Percentiles rank a stretch among this genome's conserved stretches.
phyloP scores from a whole-genome alignment of 306 rosid genomes.

The Acacia acuminata region DNA sequence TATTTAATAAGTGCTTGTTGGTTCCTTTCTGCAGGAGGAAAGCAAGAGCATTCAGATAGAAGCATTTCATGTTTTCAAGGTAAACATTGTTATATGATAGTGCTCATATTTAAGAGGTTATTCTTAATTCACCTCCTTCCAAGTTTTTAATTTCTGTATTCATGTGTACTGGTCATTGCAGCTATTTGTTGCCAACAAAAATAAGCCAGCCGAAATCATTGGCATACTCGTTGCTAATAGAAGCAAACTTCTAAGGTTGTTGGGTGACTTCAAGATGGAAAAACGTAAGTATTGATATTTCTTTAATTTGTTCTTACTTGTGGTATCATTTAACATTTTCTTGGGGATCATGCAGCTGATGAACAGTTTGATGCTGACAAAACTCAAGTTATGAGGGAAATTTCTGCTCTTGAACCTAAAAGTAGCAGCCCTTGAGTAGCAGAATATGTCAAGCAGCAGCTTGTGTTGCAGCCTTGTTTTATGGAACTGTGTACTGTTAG shows the following conservation, averaged over 20 bases:
- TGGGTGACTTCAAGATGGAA: slow-evolving; percentile 88
- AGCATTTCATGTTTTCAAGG: slow-evolving; percentile 99
- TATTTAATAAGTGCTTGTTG: slow-evolving; percentile 16
- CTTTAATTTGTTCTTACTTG: slow-evolving; percentile 1
- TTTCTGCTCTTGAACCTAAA: slow-evolving; percentile 71
- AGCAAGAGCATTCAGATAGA: slow-evolving; percentile 98
- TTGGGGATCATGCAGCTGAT: slow-evolving; percentile 67
- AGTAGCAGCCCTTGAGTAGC: slow-evolving; percentile 39
- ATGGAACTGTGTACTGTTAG: slow-evolving; percentile 40
- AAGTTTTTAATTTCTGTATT: slow-evolving; percentile 17
- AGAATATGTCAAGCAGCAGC: slow-evolving; percentile 19
- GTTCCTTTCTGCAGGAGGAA: slow-evolving; percentile 67
- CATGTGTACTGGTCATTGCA: slow-evolving; percentile 45
- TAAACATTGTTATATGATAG: slow-evolving; percentile 33
- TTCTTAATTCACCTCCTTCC: neutral
- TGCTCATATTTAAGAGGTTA: slow-evolving; percentile 17
- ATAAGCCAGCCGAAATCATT: slow-evolving; percentile 80
- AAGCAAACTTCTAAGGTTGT: slow-evolving; percentile 87
- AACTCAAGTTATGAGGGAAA: slow-evolving; percentile 93
- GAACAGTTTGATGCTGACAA: slow-evolving; percentile 96
- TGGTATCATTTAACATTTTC: slow-evolving; percentile 22
- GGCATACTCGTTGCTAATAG: slow-evolving; percentile 83
- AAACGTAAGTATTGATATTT: slow-evolving; percentile 58
- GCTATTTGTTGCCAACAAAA: slow-evolving; percentile 94
- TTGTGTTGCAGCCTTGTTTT: slow-evolving; percentile 26